These are phyloP conservation scores for Phellopilus nigrolimitatus DNA, from an alignment of 1,284 basidiomycete genomes.

Conservation along the genomic window DNA sequence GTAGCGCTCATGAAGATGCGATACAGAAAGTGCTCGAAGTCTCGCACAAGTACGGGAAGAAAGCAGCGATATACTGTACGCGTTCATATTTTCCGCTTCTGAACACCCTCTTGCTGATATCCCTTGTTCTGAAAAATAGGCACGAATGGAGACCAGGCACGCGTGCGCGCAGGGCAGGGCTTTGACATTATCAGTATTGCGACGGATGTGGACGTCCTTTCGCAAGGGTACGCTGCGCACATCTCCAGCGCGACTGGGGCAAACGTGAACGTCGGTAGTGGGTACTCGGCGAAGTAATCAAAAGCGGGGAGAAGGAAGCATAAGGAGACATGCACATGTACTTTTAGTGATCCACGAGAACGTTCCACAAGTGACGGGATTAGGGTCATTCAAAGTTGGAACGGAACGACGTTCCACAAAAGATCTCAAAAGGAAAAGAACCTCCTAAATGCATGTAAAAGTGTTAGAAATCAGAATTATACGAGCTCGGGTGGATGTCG, in stretches of 20 bases:
- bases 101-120: neutral
- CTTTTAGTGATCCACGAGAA: too few species aligned
- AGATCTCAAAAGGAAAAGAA: too few species aligned
- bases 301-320: too few species aligned
- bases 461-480: too few species aligned
- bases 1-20: constrained; percentile 29
- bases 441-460: too few species aligned
- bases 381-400: too few species aligned
- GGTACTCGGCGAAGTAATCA: constrained; percentile 15
- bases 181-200: constrained; percentile 34
- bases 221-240: constrained; percentile 25
- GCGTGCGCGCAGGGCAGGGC: constrained; percentile 29
- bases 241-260: constrained; percentile 12
- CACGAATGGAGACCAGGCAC: constrained; percentile 29
- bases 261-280: constrained; percentile 3
- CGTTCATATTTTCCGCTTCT: neutral
- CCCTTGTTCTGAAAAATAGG: constrained; percentile 21
- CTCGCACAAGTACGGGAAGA: constrained; percentile 27
- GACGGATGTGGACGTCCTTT: constrained; percentile 30
- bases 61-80: constrained; percentile 30
- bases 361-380: too few species aligned
- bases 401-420: too few species aligned
- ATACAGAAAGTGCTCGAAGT: constrained; percentile 31
- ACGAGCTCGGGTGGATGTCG: too few species aligned
- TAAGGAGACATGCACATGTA: too few species aligned